Evolutionary conservation across 371 early-diverging fungal genomes (phyloP).

Genomic region (Saksenaea oblongispora): DNA sequence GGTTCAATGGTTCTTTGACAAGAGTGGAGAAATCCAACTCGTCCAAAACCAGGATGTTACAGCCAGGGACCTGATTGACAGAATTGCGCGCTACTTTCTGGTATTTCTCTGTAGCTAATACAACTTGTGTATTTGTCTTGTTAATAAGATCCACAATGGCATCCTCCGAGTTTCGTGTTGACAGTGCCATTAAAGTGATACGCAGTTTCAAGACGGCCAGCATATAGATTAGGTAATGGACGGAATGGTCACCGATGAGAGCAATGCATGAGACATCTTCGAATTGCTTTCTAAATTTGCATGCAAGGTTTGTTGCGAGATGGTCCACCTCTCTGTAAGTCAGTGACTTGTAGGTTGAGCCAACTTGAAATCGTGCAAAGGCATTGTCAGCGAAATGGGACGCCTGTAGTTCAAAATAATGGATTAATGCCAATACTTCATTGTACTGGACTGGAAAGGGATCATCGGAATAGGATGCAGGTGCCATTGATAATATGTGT

Average conservation of each 20-base stretch:
- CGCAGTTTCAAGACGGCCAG: slow-evolving; percentile 29
- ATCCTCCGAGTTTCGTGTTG: slow-evolving; percentile 35
- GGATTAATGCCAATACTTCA: slow-evolving; percentile 8
- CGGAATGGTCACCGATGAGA: slow-evolving; percentile 22
- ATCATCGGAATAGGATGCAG: slow-evolving; percentile 10
- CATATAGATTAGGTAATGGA: slow-evolving; percentile 17
- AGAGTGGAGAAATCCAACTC: slow-evolving; percentile 9
- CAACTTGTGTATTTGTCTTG: slow-evolving; percentile 13
- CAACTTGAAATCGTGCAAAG: slow-evolving; percentile 7
- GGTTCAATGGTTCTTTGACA: neutral
- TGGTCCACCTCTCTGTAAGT: slow-evolving; percentile 28
- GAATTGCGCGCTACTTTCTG: neutral
- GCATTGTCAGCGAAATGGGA: neutral
- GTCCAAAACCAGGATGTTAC: neutral
- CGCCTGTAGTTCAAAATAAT: slow-evolving; percentile 2
- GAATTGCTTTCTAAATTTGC: neutral
- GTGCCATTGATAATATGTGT: neutral
- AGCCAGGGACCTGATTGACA: neutral
- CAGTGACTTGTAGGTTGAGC: slow-evolving; percentile 7
- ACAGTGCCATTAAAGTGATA: slow-evolving; percentile 17
- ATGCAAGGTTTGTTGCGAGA: slow-evolving; percentile 31
- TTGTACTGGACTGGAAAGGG: neutral
- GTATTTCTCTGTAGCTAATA: slow-evolving; percentile 20
- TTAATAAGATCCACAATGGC: slow-evolving; percentile 22
- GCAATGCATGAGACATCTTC: neutral